These are phyloP conservation scores for Rubia tinctorum DNA, from an alignment of 305 asterid species.

Conservation along the genomic window DNA sequence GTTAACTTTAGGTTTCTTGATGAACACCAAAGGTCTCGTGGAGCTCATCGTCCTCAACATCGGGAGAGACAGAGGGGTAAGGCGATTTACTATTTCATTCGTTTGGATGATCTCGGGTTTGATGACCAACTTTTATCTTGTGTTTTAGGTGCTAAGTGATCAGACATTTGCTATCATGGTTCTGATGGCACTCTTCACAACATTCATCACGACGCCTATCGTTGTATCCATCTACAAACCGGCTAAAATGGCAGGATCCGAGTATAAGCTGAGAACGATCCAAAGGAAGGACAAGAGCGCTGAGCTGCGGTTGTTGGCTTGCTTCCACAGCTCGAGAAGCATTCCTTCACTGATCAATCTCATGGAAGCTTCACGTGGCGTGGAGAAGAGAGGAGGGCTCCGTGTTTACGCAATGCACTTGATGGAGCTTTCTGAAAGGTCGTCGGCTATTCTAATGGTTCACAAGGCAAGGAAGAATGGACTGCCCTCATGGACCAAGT, in stretches of 20 bases:
- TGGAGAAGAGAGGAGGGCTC: constrained; percentile 30
- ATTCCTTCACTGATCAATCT: constrained; percentile 39
- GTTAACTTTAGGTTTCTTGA: constrained; percentile 38
- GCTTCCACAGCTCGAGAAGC: constrained; percentile 39
- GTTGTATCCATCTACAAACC: constrained; percentile 42
- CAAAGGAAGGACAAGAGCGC: constrained; percentile 22
- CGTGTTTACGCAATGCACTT: constrained; percentile 41
- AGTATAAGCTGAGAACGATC: constrained; percentile 36
- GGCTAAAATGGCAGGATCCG: constrained; percentile 21
- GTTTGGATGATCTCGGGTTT: not conserved
- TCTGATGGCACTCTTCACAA: constrained; percentile 52
- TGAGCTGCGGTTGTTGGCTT: constrained; percentile 36
- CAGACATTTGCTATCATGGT: constrained; percentile 51
- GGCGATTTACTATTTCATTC: not conserved
- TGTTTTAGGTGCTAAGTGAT: constrained; percentile 41
- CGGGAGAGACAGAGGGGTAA: constrained; percentile 48
- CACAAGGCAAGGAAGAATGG: constrained; percentile 39
- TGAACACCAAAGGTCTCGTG: constrained; percentile 52
- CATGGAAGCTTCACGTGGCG: constrained; percentile 41
- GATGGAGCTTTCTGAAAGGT: constrained; percentile 48
- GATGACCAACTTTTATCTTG: not conserved
- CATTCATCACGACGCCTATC: constrained; percentile 45
- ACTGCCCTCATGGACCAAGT: constrained; percentile 35
- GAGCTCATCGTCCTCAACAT: constrained; percentile 53
- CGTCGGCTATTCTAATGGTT: constrained; percentile 44